Conservation (phyloP, 345 rosid genomes). For the Rhodamnia argentea region DNA sequence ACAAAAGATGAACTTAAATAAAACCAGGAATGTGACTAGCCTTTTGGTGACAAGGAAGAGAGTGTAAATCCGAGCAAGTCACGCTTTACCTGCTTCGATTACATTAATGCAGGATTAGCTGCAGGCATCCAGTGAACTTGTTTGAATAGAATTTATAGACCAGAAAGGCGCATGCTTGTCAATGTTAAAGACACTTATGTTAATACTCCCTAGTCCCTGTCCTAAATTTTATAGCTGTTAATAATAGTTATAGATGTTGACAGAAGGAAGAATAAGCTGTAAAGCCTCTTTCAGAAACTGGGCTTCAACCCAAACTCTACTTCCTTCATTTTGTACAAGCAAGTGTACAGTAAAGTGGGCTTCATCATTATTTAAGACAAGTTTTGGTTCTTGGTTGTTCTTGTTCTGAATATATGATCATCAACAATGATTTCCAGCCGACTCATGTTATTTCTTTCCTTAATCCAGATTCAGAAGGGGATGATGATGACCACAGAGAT, state of each 20-base stretch:
- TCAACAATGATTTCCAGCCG: background rate
- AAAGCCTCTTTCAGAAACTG: background rate
- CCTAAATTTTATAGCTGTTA: background rate
- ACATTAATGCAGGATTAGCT: background rate
- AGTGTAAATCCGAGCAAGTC: background rate
- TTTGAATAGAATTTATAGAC: background rate
- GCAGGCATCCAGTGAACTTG: background rate
- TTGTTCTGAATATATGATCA: background rate
- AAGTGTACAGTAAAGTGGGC: background rate
- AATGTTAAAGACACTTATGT: background rate
- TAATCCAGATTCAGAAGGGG: slow-evolving; percentile 33
- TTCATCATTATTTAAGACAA: background rate
- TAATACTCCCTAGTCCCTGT: background rate
- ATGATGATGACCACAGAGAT: slow-evolving; percentile 25
- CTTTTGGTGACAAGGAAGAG: background rate
- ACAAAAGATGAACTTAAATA: background rate
- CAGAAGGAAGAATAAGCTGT: background rate
- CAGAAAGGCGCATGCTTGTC: background rate
- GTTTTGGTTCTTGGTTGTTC: background rate
- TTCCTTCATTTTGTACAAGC: background rate
- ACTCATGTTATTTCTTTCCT: background rate
- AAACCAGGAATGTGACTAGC: background rate
- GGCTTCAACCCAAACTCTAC: background rate
- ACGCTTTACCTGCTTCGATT: background rate
- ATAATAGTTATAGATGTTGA: background rate